Percentiles rank a stretch among this genome's conserved stretches.
These are phyloP conservation scores for Yarrowia bubula DNA, from an alignment of 805 yeast species.

Conservation along the genomic window DNA sequence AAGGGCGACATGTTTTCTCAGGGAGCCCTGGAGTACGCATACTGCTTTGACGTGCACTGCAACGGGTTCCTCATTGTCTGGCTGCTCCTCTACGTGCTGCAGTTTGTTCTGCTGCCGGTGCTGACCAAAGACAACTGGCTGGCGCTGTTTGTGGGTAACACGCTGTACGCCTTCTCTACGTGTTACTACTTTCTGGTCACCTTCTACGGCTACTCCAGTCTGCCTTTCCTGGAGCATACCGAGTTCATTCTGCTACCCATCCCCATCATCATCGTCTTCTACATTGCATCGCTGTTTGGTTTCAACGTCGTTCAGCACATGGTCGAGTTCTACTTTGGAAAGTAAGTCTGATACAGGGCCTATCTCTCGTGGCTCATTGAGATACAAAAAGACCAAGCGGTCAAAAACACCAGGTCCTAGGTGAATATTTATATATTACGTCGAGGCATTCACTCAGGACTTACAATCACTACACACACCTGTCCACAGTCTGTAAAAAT, in stretches of 20 bases:
- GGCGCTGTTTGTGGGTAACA: conserved; percentile 72
- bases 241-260: conserved; percentile 64
- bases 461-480: conserved; percentile 1
- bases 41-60: conserved; percentile 92
- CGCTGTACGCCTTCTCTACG: conserved; percentile 69
- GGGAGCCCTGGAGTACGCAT: conserved; percentile 78
- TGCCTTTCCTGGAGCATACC: conserved; percentile 64
- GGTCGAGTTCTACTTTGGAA: conserved; percentile 47
- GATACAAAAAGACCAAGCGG: neutral
- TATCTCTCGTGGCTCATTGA: neutral
- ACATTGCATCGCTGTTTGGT: conserved; percentile 62
- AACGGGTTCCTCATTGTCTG: conserved; percentile 82
- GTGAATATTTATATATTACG: conserved; percentile 3
- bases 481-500: conserved; percentile 4
- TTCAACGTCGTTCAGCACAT: conserved; percentile 70
- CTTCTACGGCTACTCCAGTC: conserved; percentile 82
- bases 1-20: conserved; percentile 38
- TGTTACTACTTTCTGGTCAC: conserved; percentile 76
- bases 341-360: neutral
- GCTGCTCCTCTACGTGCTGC: conserved; percentile 70
- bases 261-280: conserved; percentile 55
- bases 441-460: too few species aligned
- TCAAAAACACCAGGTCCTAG: neutral
- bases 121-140: conserved; percentile 62
- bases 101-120: conserved; percentile 71